Conservation (phyloP, 768 basidiomycete species). For the Kwoniella sp. region DNA sequence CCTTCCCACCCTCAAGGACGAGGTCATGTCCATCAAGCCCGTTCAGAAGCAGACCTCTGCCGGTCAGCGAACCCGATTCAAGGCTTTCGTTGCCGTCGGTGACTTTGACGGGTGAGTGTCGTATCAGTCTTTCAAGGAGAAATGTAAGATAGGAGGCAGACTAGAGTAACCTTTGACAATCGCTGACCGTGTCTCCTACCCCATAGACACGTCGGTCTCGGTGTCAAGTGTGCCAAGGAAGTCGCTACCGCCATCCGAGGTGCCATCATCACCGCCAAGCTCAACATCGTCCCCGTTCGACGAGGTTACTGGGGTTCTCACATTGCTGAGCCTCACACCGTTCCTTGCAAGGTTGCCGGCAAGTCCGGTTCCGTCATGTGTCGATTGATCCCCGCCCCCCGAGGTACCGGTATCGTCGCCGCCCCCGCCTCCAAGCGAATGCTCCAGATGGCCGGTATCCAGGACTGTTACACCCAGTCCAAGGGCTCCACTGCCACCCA, state of each 20-base stretch:
- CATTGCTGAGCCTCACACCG: conserved; percentile 98
- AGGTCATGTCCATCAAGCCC: conserved; percentile 99
- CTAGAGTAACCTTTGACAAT: not conserved
- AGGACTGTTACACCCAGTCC: conserved; percentile 93
- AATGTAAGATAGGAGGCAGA: not conserved
- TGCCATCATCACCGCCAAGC: conserved; percentile 97
- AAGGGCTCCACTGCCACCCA: conserved; percentile 95
- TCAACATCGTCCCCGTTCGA: conserved; percentile 96
- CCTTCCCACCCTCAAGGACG: conserved; percentile 94
- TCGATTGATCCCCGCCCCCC: conserved; percentile 95
- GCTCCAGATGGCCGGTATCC: conserved; percentile 94
- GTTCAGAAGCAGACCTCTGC: conserved; percentile 99
- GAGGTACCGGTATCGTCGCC: conserved; percentile 99
- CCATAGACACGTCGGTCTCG: conserved; percentile 92
- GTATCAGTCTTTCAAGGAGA: not conserved
- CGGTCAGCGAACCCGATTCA: conserved; percentile 99
- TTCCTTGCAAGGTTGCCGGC: conserved; percentile 96
- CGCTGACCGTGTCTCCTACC: not conserved
- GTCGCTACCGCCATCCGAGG: conserved; percentile 99
- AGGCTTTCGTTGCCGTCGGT: conserved; percentile 99
- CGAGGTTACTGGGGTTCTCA: conserved; percentile 99
- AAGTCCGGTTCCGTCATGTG: conserved; percentile 99
- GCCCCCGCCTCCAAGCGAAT: conserved; percentile 96
- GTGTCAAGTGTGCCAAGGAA: conserved; percentile 99
- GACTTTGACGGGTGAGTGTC: conserved; percentile 77